Evolutionary conservation across 2,329 filamentous ascomycete genomes (phyloP).

Genomic region (Paecilomyces dactylethromorphus): DNA sequence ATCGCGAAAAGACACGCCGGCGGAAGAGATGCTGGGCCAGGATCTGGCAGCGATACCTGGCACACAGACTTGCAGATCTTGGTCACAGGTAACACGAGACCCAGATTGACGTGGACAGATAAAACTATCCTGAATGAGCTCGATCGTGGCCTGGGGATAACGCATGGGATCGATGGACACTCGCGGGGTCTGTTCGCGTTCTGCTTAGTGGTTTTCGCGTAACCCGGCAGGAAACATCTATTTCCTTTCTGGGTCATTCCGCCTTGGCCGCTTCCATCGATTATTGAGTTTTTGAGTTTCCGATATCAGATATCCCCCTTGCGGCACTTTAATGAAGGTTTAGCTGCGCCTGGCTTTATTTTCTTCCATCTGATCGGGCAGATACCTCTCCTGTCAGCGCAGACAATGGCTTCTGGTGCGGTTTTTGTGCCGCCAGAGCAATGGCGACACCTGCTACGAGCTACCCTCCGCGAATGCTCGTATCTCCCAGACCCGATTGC

Average conservation of each 20-base stretch:
- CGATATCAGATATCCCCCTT: not conserved
- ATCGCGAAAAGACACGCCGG: conserved; percentile 13
- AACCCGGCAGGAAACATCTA: not conserved
- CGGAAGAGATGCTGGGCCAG: not conserved
- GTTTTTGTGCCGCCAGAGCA: conserved; percentile 18
- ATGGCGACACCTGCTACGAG: conserved; percentile 46
- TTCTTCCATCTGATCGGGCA: not conserved
- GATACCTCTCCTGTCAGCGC: not conserved
- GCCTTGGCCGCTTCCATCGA: not conserved
- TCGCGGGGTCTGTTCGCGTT: conserved; percentile 4
- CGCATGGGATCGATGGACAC: not conserved
- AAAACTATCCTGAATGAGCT: not conserved
- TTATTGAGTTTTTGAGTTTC: not conserved
- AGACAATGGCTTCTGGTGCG: conserved; percentile 11
- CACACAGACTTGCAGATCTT: not conserved
- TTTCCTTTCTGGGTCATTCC: not conserved
- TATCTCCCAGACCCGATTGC: conserved; percentile 56
- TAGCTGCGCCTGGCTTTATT: not conserved
- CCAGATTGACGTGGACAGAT: not conserved
- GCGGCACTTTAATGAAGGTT: not conserved
- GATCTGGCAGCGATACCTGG: not conserved
- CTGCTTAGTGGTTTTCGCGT: conserved; percentile 1
- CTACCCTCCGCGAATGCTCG: conserved; percentile 51
- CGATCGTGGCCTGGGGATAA: not conserved
- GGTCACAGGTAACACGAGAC: not conserved